Evolutionary conservation across 2,329 filamentous ascomycete species (phyloP), one percentile per base, ranked within the genome.

Genomic region (Fusarium gaditjirri): DNA sequence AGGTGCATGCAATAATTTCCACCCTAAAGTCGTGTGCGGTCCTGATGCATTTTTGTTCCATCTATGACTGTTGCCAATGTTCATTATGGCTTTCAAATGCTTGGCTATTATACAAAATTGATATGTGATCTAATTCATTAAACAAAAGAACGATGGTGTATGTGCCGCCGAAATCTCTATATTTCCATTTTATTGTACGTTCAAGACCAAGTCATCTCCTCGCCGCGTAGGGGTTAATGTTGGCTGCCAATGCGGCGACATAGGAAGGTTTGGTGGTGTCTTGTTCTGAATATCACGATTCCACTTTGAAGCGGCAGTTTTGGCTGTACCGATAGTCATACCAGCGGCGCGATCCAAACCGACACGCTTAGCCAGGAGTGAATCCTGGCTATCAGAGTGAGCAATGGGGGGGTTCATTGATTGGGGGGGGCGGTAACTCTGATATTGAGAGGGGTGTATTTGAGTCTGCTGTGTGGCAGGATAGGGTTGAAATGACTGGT

Each of bases 221-320:
- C 89, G 85, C 67, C 90, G 83, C 62, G 89, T 90, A 6, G 92
- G 92, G 49, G 91, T 93, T 74, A 93, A 76, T 72, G 86, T 87
- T 6, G 91, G 91, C 72, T 90, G 56, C 80, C 80, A 81, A 29
- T 72, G 65, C 25, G 77, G 73, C 29, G 78, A 75, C 11, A 72
- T 33, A 39, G 69, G 60, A 49, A 63, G 43, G 27, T 55, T 59
- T 43, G 71, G 71, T 14, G 47, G 58, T 10, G 65, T 71, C 38
- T 53, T 69, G 25, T 62, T 57, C 35, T 57, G 56, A 29, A n/a
- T 53, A 38, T 74, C 66, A 16, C 73, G 70, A 19, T 66, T 60
- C 67, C 76, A 77, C 43, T 68, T 65, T 23, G 61, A 50, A 17
- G 49, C 54, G 29, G 33, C 35, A 27, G 59, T 25, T 8, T 57